Evolutionary conservation across 345 rosid genomes (phyloP).

Genomic region (Populus davidiana): DNA sequence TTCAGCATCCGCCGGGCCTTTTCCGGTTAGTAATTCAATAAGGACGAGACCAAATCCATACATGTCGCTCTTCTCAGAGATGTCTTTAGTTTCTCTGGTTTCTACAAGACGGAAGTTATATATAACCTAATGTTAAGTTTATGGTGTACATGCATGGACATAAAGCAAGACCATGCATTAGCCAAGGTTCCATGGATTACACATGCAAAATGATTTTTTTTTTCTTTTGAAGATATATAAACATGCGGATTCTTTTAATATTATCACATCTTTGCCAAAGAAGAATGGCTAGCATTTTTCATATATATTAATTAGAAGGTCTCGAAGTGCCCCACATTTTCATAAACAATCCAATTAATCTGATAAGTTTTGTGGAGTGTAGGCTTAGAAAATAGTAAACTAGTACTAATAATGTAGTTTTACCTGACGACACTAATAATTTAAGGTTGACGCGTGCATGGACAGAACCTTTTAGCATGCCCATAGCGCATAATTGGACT

Average conservation of each 20-base stretch:
- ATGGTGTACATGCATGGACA: neutral
- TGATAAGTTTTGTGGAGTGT: neutral
- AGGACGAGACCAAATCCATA: constrained; percentile 69
- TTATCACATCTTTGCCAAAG: too few species aligned
- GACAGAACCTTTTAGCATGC: neutral
- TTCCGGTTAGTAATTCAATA: constrained; percentile 66
- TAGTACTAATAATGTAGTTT: neutral
- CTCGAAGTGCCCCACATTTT: constrained; percentile 2
- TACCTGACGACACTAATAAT: constrained; percentile 5
- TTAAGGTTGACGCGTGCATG: constrained; percentile 17
- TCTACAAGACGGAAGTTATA: constrained; percentile 33
- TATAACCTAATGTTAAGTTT: neutral
- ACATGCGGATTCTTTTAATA: too few species aligned
- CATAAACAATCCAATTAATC: constrained; percentile 8
- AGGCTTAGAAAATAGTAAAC: neutral
- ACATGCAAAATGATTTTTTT: too few species aligned
- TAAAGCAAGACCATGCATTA: neutral
- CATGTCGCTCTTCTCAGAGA: constrained; percentile 59
- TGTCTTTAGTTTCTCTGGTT: constrained; percentile 47
- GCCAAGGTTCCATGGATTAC: neutral
- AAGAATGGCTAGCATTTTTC: neutral
- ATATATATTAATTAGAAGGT: neutral
- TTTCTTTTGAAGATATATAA: neutral
- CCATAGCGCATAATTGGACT: neutral
- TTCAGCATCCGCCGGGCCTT: constrained; percentile 52